phyloP scores from a whole-genome alignment of 495 filamentous ascomycete species.

The Trichocladium uniseriatum region DNA sequence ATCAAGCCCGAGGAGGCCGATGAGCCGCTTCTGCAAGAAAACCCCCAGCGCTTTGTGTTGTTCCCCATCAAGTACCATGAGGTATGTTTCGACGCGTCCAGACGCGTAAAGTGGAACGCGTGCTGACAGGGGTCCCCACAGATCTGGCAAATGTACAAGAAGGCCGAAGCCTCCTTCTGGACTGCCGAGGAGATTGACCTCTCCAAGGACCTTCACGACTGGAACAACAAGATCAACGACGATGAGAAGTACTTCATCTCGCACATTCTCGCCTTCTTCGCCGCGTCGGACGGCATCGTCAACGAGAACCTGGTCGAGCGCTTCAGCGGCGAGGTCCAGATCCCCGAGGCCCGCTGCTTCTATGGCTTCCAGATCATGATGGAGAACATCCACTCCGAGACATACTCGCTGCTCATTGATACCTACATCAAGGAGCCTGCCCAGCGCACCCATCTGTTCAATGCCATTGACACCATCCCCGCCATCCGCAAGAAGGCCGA shows the following conservation, averaged over 20 bases:
- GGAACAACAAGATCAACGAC: conserved; percentile 94
- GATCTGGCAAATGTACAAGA: conserved; percentile 99
- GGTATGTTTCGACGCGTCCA: conserved; percentile 55
- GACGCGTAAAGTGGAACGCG: conserved; percentile 59
- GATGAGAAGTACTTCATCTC: conserved; percentile 98
- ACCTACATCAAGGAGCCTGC: conserved; percentile 99
- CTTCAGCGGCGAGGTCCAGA: conserved; percentile 94
- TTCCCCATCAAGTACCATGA: conserved; percentile 99
- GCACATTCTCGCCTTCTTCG: conserved; percentile 98
- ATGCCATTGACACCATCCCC: conserved; percentile 93
- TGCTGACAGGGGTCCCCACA: conserved; percentile 29
- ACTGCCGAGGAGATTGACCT: conserved; percentile 98
- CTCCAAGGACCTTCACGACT: conserved; percentile 97
- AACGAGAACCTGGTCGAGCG: conserved; percentile 99
- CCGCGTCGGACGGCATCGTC: conserved; percentile 98
- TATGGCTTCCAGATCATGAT: conserved; percentile 99
- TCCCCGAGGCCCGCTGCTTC: conserved; percentile 98
- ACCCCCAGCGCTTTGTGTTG: conserved; percentile 90
- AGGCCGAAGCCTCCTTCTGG: conserved; percentile 99
- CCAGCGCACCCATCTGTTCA: conserved; percentile 91
- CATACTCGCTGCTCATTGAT: conserved; percentile 97
- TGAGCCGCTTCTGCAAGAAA: conserved; percentile 91
- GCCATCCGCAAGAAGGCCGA: conserved; percentile 97
- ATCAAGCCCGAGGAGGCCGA: conserved; percentile 65
- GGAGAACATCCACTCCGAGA: conserved; percentile 99